Conservation (phyloP, 2,329 filamentous ascomycete genomes). For the Fusarium albosuccineum region DNA sequence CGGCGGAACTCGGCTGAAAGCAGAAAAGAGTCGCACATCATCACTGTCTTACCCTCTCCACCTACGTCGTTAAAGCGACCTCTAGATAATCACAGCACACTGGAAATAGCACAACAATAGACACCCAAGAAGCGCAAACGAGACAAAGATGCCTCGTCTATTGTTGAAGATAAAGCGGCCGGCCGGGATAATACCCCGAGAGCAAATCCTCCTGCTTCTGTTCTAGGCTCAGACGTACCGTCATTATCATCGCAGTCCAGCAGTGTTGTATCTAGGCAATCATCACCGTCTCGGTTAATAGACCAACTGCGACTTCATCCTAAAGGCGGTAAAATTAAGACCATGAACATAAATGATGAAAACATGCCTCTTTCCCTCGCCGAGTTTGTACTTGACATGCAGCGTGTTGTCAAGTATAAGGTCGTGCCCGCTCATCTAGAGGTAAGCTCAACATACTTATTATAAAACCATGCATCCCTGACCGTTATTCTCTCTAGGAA, state of each 20-base stretch:
- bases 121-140: too few species aligned
- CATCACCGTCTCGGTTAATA: not conserved
- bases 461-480: too few species aligned
- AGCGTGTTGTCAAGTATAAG: not conserved
- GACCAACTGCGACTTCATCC: not conserved
- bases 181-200: too few species aligned
- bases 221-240: not conserved
- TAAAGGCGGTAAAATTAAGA: not conserved
- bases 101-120: too few species aligned
- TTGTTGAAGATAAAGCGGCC: too few species aligned
- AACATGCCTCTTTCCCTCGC: slow-evolving; percentile 1
- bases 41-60: too few species aligned
- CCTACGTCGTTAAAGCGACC: too few species aligned
- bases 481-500: not conserved
- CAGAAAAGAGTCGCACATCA: too few species aligned
- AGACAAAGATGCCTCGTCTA: too few species aligned
- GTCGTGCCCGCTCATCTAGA: slow-evolving; percentile 1
- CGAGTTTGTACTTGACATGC: not conserved
- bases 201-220: not conserved
- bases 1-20: too few species aligned
- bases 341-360: slow-evolving; percentile 2
- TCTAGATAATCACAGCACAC: too few species aligned
- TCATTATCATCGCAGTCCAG: not conserved
- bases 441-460: not conserved
- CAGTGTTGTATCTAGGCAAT: not conserved